phyloP scores from a whole-genome alignment of 306 rosid species.

The Vigna hirtella region DNA sequence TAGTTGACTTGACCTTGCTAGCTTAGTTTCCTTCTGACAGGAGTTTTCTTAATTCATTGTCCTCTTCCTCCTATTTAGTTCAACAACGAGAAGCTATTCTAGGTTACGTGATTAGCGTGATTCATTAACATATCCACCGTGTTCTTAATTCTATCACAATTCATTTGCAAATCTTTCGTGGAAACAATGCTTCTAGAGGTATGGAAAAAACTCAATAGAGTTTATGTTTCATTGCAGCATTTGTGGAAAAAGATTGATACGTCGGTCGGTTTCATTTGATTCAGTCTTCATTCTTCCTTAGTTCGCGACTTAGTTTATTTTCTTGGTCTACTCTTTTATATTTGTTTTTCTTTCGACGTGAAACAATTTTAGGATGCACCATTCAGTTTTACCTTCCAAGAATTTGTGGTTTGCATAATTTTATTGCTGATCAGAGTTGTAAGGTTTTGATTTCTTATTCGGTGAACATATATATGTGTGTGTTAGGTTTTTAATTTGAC shows the following conservation, averaged over 20 bases:
- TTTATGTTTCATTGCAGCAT: constrained; percentile 13
- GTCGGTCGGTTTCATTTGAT: constrained; percentile 43
- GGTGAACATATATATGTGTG: neutral
- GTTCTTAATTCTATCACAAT: constrained; percentile 29
- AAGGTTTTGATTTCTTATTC: neutral
- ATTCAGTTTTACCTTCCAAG: constrained; percentile 7
- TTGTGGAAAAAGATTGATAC: constrained; percentile 23
- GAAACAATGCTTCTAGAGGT: constrained; percentile 54
- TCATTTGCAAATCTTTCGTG: constrained; percentile 23
- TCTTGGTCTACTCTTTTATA: constrained; percentile 36
- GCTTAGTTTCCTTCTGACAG: constrained; percentile 27
- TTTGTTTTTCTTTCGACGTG: constrained; percentile 4
- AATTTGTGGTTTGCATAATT: neutral
- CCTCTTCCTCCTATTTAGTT: constrained; percentile 34
- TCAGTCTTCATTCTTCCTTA: constrained; percentile 27
- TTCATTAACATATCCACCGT: neutral
- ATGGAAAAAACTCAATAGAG: constrained; percentile 19
- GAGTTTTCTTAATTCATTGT: constrained; percentile 13
- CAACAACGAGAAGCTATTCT: constrained; percentile 25
- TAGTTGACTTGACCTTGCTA: constrained; percentile 45
- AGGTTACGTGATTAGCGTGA: constrained; percentile 42
- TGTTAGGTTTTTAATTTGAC: neutral
- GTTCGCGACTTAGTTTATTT: constrained; percentile 10
- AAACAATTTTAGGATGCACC: neutral
- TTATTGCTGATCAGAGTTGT: constrained; percentile 5